Percentiles rank a stretch among this genome's conserved stretches.
These are phyloP conservation scores for Ganoderma leucocontextum DNA, from an alignment of 1,284 basidiomycete species.

Conservation along the genomic window DNA sequence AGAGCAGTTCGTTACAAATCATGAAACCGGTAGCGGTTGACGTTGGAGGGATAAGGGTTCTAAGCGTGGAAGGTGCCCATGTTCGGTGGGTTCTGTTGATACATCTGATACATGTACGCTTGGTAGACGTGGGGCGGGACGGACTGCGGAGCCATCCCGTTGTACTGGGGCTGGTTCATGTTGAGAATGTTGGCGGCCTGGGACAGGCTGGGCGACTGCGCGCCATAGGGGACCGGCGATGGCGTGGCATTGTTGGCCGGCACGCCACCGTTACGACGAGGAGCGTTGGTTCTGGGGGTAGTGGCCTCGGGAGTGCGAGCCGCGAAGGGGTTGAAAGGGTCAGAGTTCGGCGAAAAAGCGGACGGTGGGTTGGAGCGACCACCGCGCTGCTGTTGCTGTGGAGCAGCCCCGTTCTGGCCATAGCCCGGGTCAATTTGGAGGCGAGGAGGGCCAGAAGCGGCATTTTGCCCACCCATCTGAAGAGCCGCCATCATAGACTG, in stretches of 20 bases:
- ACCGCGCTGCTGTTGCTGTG: slow-evolving; percentile 34
- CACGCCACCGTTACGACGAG: slow-evolving; percentile 61
- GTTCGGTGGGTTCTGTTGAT: slow-evolving; percentile 75
- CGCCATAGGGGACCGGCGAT: slow-evolving; percentile 59
- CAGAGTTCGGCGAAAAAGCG: slow-evolving; percentile 69
- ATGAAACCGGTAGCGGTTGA: slow-evolving; percentile 38
- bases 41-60: slow-evolving; percentile 42
- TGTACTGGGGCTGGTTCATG: slow-evolving; percentile 67
- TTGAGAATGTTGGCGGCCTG: slow-evolving; percentile 64
- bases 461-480: slow-evolving; percentile 86
- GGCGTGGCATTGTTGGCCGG: slow-evolving; percentile 47
- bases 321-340: slow-evolving; percentile 81
- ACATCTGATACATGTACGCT: slow-evolving; percentile 83
- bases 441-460: slow-evolving; percentile 79
- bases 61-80: slow-evolving; percentile 80
- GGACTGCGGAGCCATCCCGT: slow-evolving; percentile 63
- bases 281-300: slow-evolving; percentile 53
- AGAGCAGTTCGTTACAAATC: slow-evolving; percentile 38
- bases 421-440: slow-evolving; percentile 75
- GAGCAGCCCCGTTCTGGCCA: slow-evolving; percentile 42
- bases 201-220: slow-evolving; percentile 65
- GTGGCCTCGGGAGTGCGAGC: slow-evolving; percentile 68
- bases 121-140: slow-evolving; percentile 79
- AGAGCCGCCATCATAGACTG: slow-evolving; percentile 90
- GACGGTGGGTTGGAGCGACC: slow-evolving; percentile 61